Evolutionary conservation across 2,329 filamentous ascomycete genomes (phyloP), one percentile per base, ranked within the genome.

Genomic region (Dactylellina haptotyla): DNA sequence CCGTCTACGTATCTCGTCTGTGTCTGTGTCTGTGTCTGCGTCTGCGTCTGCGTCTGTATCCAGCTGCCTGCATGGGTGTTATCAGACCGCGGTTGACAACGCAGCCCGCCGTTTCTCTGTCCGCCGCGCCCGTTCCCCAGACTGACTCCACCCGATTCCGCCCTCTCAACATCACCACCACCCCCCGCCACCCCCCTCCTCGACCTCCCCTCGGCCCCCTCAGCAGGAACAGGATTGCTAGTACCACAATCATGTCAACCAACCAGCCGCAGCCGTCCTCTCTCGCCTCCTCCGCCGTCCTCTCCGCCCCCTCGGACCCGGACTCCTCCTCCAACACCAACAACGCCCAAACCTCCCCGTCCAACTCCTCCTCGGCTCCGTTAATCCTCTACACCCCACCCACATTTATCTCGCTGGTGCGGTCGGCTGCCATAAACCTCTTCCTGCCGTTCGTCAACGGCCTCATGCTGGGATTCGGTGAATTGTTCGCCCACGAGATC

Each of bases 401-500:
- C 1, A 96, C 93, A 0, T 79, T 96, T 46, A 97, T 92, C 91
- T 88, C 91, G 8, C 81, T 99, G 75, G 77, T 97, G 62, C 88
- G 94, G 63, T 92, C 95, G 37, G 92, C 93, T 14, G 93, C 93
- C 4, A 99, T 99, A 82, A 99, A 99, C 81, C 84, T 99, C n/a
- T 79, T 99, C 0, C 83, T 99, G 18, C 95, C 95, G 0, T 99
- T 99, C 79, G 88, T 99, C 79, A 99, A 99, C 82, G 95, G 95
- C 50, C 87, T 99, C 84, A 99, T 99, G 95, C 83, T 99, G 79
- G 95, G 95, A 1, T 97, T 99, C 79, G 95, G 95, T 77, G 95
- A 99, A 83, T 83, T 99, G 57, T 94, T 99, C 81, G 95, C 95
- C 62, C 95, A 99, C 80, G 95, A 99, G 83, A 90, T 92, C 56